Conservation (phyloP, 2,329 filamentous ascomycete genomes). For the Pseudogymnoascus sp. region DNA sequence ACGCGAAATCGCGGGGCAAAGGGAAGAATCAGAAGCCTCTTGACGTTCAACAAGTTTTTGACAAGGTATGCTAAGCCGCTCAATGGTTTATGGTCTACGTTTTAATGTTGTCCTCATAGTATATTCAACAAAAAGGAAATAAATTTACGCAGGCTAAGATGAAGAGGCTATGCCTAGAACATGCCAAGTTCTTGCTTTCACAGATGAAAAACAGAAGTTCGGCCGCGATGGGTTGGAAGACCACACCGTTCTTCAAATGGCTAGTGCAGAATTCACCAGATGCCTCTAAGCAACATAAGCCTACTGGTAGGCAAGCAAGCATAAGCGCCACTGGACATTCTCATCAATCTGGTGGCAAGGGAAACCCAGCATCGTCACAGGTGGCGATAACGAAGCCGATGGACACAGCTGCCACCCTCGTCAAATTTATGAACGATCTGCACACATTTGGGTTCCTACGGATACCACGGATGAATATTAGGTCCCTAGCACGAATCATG, state of each 20-base stretch:
- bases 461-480: slow-evolving; percentile 9
- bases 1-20: slow-evolving; percentile 30
- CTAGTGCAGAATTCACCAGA: slow-evolving; percentile 27
- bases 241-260: slow-evolving; percentile 44
- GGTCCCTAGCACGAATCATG: slow-evolving; percentile 2
- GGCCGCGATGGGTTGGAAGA: slow-evolving; percentile 34
- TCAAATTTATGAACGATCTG: slow-evolving; percentile 5
- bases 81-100: slow-evolving; percentile 30
- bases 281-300: background rate
- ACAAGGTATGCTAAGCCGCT: slow-evolving; percentile 19
- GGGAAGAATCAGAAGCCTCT: slow-evolving; percentile 19
- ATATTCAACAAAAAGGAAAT: slow-evolving; percentile 45
- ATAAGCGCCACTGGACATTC: background rate
- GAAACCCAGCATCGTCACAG: background rate
- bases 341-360: background rate
- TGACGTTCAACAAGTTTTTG: slow-evolving; percentile 18
- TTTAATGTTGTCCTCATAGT: slow-evolving; percentile 33
- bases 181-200: slow-evolving; percentile 44
- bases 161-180: slow-evolving; percentile 38
- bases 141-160: slow-evolving; percentile 45
- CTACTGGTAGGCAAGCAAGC: background rate
- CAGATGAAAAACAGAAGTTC: slow-evolving; percentile 37
- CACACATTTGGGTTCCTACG: background rate
- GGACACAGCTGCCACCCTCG: background rate
- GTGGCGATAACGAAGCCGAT: background rate